Percentiles rank a stretch among this genome's conserved stretches.
Conservation (phyloP, 805 yeast species). For the Starmerella potacharoeniae region DNA sequence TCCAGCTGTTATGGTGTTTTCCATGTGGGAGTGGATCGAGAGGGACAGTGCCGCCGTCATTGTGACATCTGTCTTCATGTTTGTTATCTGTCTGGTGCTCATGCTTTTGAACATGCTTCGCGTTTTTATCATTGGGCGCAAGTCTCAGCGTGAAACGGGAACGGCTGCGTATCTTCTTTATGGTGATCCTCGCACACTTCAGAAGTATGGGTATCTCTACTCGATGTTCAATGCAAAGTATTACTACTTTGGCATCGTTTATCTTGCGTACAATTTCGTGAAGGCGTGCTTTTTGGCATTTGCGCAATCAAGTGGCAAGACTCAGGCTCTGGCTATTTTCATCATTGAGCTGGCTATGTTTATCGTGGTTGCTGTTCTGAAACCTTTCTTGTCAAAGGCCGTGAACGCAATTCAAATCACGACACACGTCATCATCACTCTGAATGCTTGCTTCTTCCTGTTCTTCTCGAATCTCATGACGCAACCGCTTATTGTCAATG, state of each 20-base stretch:
- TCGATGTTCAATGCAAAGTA: slow-evolving; percentile 73
- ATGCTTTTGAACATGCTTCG: slow-evolving; percentile 56
- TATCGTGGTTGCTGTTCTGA: slow-evolving; percentile 46
- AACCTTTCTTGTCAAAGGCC: slow-evolving; percentile 72
- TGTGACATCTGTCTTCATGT: slow-evolving; percentile 62
- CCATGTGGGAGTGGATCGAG: slow-evolving; percentile 78
- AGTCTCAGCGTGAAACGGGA: slow-evolving; percentile 47
- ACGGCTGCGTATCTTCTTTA: slow-evolving; percentile 83
- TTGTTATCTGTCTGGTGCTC: slow-evolving; percentile 48
- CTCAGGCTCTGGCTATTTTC: slow-evolving; percentile 68
- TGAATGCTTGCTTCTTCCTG: slow-evolving; percentile 74
- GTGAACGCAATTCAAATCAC: slow-evolving; percentile 68
- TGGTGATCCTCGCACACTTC: slow-evolving; percentile 60
- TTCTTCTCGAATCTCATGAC: slow-evolving; percentile 78
- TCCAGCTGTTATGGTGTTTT: slow-evolving; percentile 64
- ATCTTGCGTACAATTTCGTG: slow-evolving; percentile 48
- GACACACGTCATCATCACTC: slow-evolving; percentile 57
- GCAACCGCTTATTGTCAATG: slow-evolving; percentile 65
- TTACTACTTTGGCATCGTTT: slow-evolving; percentile 72
- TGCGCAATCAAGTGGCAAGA: slow-evolving; percentile 69
- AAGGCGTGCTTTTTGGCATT: slow-evolving; percentile 67
- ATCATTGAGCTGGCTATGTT: slow-evolving; percentile 63
- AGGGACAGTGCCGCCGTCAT: slow-evolving; percentile 82
- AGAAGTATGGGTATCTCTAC: slow-evolving; percentile 78
- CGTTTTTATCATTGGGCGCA: slow-evolving; percentile 50